Evolutionary conservation across 768 basidiomycete species (phyloP), one percentile per base, ranked within the genome.

Genomic region (Stropharia rugosoannulata): DNA sequence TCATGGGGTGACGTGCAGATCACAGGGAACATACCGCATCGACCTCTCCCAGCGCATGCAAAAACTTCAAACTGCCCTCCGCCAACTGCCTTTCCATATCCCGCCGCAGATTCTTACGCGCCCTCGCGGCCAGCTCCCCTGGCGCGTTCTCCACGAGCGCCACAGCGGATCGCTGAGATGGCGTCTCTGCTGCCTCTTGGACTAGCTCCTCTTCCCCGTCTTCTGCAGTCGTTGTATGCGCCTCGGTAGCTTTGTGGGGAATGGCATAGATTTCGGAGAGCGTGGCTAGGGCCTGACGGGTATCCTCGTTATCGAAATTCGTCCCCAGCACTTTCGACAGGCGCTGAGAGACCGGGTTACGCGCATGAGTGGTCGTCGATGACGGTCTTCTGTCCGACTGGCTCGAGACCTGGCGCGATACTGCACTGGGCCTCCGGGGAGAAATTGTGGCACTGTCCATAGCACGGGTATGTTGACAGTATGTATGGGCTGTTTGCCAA

Each of bases 291-390:
- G 93, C 94, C 62, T 96, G 90, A 25, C 78, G 77, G 1, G 91
- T 93, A 5, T 86, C 82, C 37, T 83, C 77, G 62, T 93, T 91
- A 25, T 90, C 84, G 56, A 88, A 93, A 47, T 81, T 88, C 1
- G 88, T 88, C 36, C 89, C 86, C 16, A 96, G 76, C 57, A 95
- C 87, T 71, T 97, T 97, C 71, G 93, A 95, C n/a, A 96, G 75
- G 10, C 95, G 80, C 0, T 89, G 72, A n/a, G 93, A 85, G 39
- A 95, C 80, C 2, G 95, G 93, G 63, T 90, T 90, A 57, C 84
- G 80, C 8, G 66, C 46, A 53, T 73, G 75, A 7, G 67, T 52
- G 3, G 60, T 47, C 55, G 61, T 59, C 54, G 71, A 62, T 3
- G 47, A 37, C 41, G 65, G 69, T 7, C 62, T 59, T 35, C 45